Conservation (phyloP, 2,329 filamentous ascomycete genomes). For the Pseudocercospora eumusae region DNA sequence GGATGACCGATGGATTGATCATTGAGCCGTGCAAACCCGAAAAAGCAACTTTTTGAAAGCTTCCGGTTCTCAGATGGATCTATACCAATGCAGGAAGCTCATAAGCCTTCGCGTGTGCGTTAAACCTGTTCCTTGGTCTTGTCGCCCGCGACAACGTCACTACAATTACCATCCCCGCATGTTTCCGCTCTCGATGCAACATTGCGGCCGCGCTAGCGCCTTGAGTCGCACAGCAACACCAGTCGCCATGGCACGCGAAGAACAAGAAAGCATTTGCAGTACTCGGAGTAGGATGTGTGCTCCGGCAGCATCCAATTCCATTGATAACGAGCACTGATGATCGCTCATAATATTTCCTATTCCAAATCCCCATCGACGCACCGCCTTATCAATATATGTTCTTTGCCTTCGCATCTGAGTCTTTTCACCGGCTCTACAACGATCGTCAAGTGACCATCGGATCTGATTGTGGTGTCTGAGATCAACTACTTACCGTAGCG, state of each 20-base stretch:
- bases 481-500: not conserved
- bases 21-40: not conserved
- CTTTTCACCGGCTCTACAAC: no score
- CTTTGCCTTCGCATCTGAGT: not conserved
- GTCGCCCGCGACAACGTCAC: conserved; percentile 4
- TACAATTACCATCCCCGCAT: not conserved
- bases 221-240: not conserved
- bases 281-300: not conserved
- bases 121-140: not conserved
- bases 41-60: not conserved
- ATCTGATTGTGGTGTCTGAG: not conserved
- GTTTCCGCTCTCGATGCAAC: not conserved
- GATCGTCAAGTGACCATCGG: no score
- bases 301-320: not conserved
- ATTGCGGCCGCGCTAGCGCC: not conserved
- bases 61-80: not conserved
- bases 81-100: conserved; percentile 1
- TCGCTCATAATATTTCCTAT: not conserved
- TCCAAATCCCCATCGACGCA: not conserved
- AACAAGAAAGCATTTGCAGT: not conserved
- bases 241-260: not conserved
- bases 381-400: not conserved
- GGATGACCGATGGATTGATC: not conserved
- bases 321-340: not conserved
- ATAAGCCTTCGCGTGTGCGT: not conserved